Percentiles rank a stretch among this genome's conserved stretches.
Evolutionary conservation across 495 filamentous ascomycete genomes (phyloP).

Genomic region (Tuber borchii): DNA sequence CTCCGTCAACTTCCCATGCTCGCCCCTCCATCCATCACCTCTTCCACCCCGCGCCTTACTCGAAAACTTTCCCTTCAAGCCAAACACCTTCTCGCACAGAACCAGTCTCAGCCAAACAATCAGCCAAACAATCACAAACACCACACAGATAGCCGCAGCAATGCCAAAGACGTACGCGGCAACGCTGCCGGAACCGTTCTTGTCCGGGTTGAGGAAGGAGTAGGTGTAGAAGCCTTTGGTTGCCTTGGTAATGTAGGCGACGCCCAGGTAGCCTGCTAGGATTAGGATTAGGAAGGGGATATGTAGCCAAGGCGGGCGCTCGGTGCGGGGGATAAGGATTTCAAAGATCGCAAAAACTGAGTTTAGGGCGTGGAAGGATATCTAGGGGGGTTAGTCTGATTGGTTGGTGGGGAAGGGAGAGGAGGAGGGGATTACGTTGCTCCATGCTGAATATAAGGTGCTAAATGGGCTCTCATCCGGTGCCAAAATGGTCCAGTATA

Average conservation of each 20-base stretch:
- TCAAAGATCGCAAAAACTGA: conserved; percentile 64
- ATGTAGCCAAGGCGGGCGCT: conserved; percentile 54
- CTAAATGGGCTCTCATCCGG: conserved; percentile 49
- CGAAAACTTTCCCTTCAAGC: conserved; percentile 30
- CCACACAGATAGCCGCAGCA: conserved; percentile 54
- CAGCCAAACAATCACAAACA: conserved; percentile 55
- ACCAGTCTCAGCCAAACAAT: conserved; percentile 52
- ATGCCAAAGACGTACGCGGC: conserved; percentile 60
- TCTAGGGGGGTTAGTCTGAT: conserved; percentile 40
- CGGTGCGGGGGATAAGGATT: conserved; percentile 58
- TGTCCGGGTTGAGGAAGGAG: conserved; percentile 58
- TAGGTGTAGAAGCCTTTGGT: conserved; percentile 70
- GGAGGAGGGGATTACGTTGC: conserved; percentile 50
- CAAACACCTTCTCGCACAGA: conserved; percentile 40
- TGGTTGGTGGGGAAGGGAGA: conserved; percentile 11
- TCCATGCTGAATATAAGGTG: conserved; percentile 54
- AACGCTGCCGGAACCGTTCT: conserved; percentile 44
- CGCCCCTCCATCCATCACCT: background rate
- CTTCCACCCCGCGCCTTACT: conserved; percentile 1
- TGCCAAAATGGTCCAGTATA: conserved; percentile 59
- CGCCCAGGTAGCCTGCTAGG: conserved; percentile 61
- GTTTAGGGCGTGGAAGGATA: conserved; percentile 71
- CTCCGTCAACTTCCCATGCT: background rate
- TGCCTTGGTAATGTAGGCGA: conserved; percentile 66
- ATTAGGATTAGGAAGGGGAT: conserved; percentile 55